Evolutionary conservation across 2,329 filamentous ascomycete genomes (phyloP), one percentile per base, ranked within the genome.

Genomic region (Ilyonectria robusta): DNA sequence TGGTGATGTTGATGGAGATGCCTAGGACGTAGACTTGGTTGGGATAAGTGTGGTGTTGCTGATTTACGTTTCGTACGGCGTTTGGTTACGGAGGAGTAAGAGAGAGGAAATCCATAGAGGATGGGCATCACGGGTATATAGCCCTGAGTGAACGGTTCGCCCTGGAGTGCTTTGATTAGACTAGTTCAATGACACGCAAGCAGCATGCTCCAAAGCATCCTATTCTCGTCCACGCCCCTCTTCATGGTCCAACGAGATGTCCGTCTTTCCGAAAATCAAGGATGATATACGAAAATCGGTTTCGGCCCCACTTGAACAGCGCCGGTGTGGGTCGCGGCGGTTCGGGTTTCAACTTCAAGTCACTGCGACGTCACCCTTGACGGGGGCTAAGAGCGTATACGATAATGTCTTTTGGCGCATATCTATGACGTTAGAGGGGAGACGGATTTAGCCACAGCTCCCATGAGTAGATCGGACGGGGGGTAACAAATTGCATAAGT

Each of bases 261-360:
- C 11, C 13, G 35, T 40, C 17, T 53, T 37, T 66, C 53, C 63
- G 63, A 66, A 66, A 66, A 61, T 21, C 37, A 17, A 21, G 53
- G 58, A 26, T 61, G 19, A 6, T 40, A 61, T 66, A 44, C 63
- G 63, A 66, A 66, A 65, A 46, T 54, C 44, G 17, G 15, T 21
- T 6, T 31, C 51, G 13, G 53, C 63, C 63, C 63, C 63, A 61
- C 58, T 61, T 62, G 58, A 13, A 19, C 46, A 19, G 17, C 21
- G 21, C 33, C 37, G 31, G 46, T 31, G 63, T 51, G 62, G 63
- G 58, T 31, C 62, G 50, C 21, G 31, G 29, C 23, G 44, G 21
- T 51, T 51, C 31, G 31, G 50, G 19, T 26, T 54, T n/a, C n/a
- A 26, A 17, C 35, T 44, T 37, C 23, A 26, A 17, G 37, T 23